These are phyloP conservation scores for Balansia obtecta DNA, from an alignment of 2,329 filamentous ascomycete species.

Conservation along the genomic window DNA sequence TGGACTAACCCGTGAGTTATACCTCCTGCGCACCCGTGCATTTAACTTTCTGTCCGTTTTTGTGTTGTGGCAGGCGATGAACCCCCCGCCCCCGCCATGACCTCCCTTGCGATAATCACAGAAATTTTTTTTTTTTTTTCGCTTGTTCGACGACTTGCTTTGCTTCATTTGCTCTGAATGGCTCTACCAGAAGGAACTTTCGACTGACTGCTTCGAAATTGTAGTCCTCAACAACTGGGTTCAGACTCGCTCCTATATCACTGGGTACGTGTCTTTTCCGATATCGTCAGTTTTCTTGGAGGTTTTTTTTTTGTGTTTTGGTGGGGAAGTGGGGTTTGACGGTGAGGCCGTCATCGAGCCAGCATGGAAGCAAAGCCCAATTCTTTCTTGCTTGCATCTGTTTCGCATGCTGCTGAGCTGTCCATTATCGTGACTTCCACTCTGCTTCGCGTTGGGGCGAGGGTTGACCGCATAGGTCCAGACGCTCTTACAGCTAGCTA, in stretches of 20 bases:
- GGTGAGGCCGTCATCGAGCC: neutral
- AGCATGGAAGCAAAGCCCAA: no score
- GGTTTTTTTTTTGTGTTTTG: neutral
- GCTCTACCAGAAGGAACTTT: neutral
- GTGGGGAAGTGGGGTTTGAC: neutral
- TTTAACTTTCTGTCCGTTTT: neutral
- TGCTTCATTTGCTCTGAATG: neutral
- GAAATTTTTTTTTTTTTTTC: neutral
- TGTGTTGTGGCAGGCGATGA: neutral
- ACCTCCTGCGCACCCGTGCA: neutral
- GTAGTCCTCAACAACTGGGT: constrained; percentile 57
- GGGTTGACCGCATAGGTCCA: no score
- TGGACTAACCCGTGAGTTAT: constrained; percentile 32
- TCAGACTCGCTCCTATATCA: constrained; percentile 62
- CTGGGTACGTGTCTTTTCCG: constrained; percentile 48
- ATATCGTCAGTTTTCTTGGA: neutral
- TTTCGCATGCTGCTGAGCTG: no score
- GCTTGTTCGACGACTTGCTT: neutral
- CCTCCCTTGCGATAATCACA: neutral
- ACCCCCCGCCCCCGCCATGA: constrained; percentile 3
- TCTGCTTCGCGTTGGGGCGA: no score
- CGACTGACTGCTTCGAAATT: constrained; percentile 5
- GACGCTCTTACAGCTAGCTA: no score
- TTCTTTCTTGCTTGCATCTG: no score
- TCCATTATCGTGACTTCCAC: no score